Conservation (phyloP, 169 alveolate genomes). For the Perkinsus chesapeaki region DNA sequence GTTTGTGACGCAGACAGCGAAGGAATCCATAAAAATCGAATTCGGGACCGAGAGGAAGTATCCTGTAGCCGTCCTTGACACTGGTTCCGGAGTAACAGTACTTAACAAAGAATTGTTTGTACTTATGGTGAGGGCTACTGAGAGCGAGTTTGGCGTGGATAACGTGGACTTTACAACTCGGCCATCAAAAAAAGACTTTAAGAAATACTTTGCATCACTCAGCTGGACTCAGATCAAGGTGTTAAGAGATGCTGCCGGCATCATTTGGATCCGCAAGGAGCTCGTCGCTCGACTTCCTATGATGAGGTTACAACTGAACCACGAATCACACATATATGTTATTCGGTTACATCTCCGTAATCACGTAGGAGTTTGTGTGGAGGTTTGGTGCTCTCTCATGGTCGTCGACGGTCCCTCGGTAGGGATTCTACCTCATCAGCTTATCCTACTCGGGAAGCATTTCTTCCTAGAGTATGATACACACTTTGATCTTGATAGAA, state of each 20-base stretch:
- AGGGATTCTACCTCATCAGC: too few relatives aligned
- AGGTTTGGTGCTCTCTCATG: not conserved
- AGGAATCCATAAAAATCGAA: too few relatives aligned
- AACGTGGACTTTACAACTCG: not conserved
- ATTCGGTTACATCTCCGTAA: not conserved
- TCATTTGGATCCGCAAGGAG: not conserved
- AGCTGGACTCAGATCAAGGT: too few relatives aligned
- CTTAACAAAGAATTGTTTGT: not conserved
- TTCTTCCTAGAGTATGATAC: not conserved
- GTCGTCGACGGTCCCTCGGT: not conserved
- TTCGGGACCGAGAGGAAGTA: too few relatives aligned
- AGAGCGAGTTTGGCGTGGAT: not conserved
- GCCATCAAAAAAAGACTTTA: too few relatives aligned
- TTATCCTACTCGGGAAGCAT: not conserved
- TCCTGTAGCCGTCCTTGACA: not conserved
- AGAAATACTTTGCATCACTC: too few relatives aligned
- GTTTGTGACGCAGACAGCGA: too few relatives aligned
- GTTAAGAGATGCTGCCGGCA: not conserved
- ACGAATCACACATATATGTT: not conserved
- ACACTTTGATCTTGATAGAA: not conserved
- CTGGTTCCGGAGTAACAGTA: not conserved
- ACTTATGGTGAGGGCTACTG: not conserved
- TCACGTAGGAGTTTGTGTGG: not conserved
- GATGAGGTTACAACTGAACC: not conserved
- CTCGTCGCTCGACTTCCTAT: not conserved